Evolutionary conservation across 495 filamentous ascomycete genomes (phyloP), one percentile per base, ranked within the genome.

Genomic region (Aspergillus steynii): DNA sequence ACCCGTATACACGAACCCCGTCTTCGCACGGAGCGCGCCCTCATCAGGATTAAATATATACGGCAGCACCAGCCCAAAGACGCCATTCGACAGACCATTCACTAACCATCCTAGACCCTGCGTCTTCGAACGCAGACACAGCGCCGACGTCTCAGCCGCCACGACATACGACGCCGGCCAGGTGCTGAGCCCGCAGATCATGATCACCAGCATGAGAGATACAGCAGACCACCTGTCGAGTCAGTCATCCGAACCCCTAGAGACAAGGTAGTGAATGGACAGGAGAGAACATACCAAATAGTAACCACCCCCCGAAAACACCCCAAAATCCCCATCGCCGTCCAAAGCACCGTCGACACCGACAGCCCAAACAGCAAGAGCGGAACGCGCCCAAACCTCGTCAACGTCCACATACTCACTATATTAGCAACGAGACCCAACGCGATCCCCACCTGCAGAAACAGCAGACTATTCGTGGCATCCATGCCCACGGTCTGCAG

Each of bases 121-220:
- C 0, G 70, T 57, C 48, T 76, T 75, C 25, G 70, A 68, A 7
- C 74, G 71, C 0, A 77, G 65, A 32, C 65, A 63, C 0, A 77
- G 63, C 0, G 73, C 71, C 0, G 74, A 77, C 0, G 73, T 59
- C 53, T 77, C 74, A 1, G 67, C 68, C 1, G 66, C 65, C 27
- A 77, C 65, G 5, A 69, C 73, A 51, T 77, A 72, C 0, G 73
- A 70, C 3, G 72, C 73, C 1, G 73, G 73, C 75, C 75, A 77
- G 4, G 68, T 63, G 0, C 70, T 73, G 3, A 70, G 14, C 27
- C 75, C 72, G 20, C 64, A 70, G 5, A 71, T 56, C 34, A 64
- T 61, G 8, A 66, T 67, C 0, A 77, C 50, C 0, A 74, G 37
- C 62, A 74, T 66, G 50, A 75, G 60, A 1, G 63, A 69, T 1